Conservation (phyloP, 768 basidiomycete species). For the Neoboletus subvelutipes region DNA sequence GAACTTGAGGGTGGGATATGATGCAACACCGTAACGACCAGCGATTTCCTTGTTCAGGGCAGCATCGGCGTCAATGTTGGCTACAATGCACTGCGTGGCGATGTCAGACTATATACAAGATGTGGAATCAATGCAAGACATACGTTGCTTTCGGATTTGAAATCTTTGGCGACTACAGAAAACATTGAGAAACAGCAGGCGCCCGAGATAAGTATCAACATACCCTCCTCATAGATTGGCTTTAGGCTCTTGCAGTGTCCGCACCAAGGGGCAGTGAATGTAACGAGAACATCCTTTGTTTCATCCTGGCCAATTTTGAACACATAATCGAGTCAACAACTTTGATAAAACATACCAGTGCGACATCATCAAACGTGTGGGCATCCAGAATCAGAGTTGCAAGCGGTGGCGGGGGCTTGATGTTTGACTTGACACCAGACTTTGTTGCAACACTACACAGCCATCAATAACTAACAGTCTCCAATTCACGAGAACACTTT, state of each 20-base stretch:
- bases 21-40: constrained; percentile 64
- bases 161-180: constrained; percentile 67
- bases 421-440: constrained; percentile 80
- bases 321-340: background rate
- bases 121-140: constrained; percentile 15
- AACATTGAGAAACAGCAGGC: background rate
- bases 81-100: constrained; percentile 70
- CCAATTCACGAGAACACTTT: background rate
- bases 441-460: constrained; percentile 63
- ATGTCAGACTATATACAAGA: constrained; percentile 7
- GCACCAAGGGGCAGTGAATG: constrained; percentile 87
- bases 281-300: constrained; percentile 80
- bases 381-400: constrained; percentile 65
- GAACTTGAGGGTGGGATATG: constrained; percentile 96
- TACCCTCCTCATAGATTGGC: constrained; percentile 81
- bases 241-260: constrained; percentile 94
- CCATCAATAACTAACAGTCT: background rate
- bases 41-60: constrained; percentile 73
- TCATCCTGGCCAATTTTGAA: constrained; percentile 43
- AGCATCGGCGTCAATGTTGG: constrained; percentile 89
- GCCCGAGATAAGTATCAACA: background rate
- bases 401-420: constrained; percentile 81
- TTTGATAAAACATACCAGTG: constrained; percentile 46
- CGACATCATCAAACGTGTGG: constrained; percentile 74
- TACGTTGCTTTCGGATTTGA: constrained; percentile 76